These are phyloP conservation scores for Lyophyllum semitale DNA, from an alignment of 768 basidiomycete genomes.

Conservation along the genomic window DNA sequence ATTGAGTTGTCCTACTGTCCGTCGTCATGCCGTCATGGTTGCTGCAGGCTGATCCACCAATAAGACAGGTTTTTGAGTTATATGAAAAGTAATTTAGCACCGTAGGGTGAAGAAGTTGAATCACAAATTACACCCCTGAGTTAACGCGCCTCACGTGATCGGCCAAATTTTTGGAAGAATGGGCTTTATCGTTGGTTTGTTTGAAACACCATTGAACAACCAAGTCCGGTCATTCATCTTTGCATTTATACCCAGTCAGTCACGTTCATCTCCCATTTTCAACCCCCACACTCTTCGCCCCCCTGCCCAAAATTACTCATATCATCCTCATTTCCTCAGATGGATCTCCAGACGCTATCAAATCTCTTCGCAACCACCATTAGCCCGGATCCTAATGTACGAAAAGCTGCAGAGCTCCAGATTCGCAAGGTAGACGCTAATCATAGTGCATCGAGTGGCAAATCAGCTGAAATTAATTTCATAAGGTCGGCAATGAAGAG, in stretches of 20 bases:
- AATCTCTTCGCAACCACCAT: constrained; percentile 80
- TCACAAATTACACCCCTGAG: too few species aligned
- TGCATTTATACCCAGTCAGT: constrained; percentile 20
- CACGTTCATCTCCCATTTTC: background rate
- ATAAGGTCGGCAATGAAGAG: constrained; percentile 74
- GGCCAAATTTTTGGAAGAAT: constrained; percentile 17
- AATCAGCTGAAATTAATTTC: constrained; percentile 3
- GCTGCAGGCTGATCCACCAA: background rate
- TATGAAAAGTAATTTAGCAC: too few species aligned
- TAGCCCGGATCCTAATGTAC: constrained; percentile 83
- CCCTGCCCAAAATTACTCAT: background rate
- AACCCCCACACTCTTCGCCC: background rate
- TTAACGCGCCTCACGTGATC: constrained; percentile 19
- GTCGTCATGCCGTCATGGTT: background rate
- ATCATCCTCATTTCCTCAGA: constrained; percentile 23
- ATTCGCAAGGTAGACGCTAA: constrained; percentile 69
- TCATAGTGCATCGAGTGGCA: constrained; percentile 4
- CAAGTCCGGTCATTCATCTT: constrained; percentile 6
- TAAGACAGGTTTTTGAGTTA: background rate
- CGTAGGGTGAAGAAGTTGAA: too few species aligned
- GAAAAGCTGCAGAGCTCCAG: constrained; percentile 84
- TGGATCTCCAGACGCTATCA: constrained; percentile 78
- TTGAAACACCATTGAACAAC: constrained; percentile 1
- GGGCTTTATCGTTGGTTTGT: constrained; percentile 6
- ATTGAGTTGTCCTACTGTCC: background rate